Evolutionary conservation across 345 rosid genomes (phyloP).

Genomic region (Erodium maritimum): DNA sequence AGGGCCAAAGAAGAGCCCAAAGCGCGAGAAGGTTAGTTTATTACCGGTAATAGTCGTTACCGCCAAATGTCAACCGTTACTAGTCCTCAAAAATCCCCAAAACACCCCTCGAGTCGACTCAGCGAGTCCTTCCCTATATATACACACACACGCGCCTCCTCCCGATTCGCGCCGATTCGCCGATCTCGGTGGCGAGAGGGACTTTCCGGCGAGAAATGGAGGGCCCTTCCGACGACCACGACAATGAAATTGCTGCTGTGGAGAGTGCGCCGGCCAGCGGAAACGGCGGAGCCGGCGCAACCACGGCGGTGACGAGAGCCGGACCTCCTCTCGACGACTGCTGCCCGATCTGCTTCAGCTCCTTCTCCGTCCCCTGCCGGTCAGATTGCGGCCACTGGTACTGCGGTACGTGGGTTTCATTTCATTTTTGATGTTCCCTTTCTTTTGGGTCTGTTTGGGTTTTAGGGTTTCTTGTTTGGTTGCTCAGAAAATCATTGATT

Average conservation of each 20-base stretch:
- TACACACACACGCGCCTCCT: no score
- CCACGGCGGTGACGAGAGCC: neutral
- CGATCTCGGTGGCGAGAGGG: neutral
- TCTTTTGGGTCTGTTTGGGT: neutral
- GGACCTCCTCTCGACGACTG: slow-evolving; percentile 69
- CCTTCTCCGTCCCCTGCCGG: slow-evolving; percentile 56
- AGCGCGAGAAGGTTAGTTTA: no score
- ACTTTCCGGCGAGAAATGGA: neutral
- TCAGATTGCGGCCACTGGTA: slow-evolving; percentile 88
- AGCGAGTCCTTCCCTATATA: no score
- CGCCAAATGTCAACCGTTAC: no score
- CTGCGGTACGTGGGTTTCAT: slow-evolving; percentile 45
- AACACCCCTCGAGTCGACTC: no score
- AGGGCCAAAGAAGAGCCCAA: no score
- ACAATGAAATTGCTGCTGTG: no score
- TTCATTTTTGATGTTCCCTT: neutral
- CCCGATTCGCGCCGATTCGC: neutral
- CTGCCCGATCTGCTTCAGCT: slow-evolving; percentile 72
- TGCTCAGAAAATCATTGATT: neutral
- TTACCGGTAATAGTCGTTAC: no score
- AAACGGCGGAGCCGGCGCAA: neutral
- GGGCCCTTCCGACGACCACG: neutral
- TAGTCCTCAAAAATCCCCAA: no score
- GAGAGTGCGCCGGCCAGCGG: no score
- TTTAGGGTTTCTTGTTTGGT: neutral